Base-by-base conservation (phyloP, 768 basidiomycete genomes). In the Boletus rubescentipes region DNA sequence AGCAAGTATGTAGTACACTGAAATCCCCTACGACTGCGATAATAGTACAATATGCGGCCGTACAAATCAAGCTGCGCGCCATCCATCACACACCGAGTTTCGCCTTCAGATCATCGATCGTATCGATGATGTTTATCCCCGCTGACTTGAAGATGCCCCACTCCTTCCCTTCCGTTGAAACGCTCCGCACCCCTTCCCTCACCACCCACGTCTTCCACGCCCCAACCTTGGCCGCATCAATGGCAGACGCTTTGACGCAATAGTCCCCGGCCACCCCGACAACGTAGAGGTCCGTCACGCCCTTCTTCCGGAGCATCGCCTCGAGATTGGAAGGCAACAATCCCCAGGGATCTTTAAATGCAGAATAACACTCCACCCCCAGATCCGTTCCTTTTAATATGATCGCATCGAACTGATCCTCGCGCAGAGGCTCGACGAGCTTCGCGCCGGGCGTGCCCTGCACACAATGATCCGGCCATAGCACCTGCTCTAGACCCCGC, bases 391-490 rank as follows among this genome's bases (percentile, higher is more conserved):
- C 89, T 73, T 86, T 85, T 51, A 70, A 68, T 15, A 80, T 67
- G 36, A 83, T 69, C 10, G 73, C 69, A 35, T 80, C 77, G 40
- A 79, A 69, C 38, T 64, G 64, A 34, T 65, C 65, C 26, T 70
- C 67, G 46, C 74, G 61, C n/a, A 92, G 61, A 23, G 77, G 79
- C 3, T 74, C 63, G 29, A 87, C 82, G 39, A 92, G 76, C 60
- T 83, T 79, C 16, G 81, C 79, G 2, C 91, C 91, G 2, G 61
- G 70, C 0, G 79, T 78, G 41, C 75, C 75, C 48, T 79, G 80
- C 21, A 91, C 79, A 61, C 91, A 92, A 66, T 93, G 91, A 58
- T 83, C 83, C 0, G 91, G 91, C 91, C 91, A 93, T 31, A 93
- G 71, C 26, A 81, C 78, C 67, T 89, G 87, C 38, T 76, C 66